Base-by-base conservation (phyloP, 225 moss, liverwort and hornwort species). In the Polytrichum formosum region DNA sequence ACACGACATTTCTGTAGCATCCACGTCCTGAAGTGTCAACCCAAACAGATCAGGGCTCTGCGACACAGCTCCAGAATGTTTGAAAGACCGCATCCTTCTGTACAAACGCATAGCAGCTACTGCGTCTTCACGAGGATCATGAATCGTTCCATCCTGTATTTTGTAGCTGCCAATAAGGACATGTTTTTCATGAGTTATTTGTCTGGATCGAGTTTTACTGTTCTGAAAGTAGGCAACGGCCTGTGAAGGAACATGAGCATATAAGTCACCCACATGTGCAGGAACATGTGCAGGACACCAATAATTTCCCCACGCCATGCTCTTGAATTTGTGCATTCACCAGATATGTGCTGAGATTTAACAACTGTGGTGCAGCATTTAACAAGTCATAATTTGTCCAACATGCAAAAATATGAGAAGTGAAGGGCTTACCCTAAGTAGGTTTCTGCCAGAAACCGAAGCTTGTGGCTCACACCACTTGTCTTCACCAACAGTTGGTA, bases 31-130 rank as follows among this genome's bases (percentile, higher is more conserved):
- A 29, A 55, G 64, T 60, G 67, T 79, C 58, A 79, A 72, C 73
- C 75, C 65, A 13, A 82, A 82, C 18, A 78, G 53, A 56, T 77
- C 73, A 2, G 28, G 20, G 55, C 53, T 74, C 62, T 66, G 72
- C 17, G 59, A 37, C 28, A 64, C 26, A 53, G 68, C 70, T 18
- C 35, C 66, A 23, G 64, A 56, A 80, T 90, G 87, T 22, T 63
- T 66, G 37, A 27, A 65, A 64, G 84, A 80, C 28, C 84, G 82
- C 74, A 90, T 84, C 76, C 78, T 76, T 72, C 74, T 81, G 74
- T 90, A 90, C 18, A 90, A 72, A 20, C 87, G 84, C 82, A 90
- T 78, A n/a, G 90, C 84, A 77, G 90, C 90, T 33, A 90, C 78
- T 23, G 87, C 87, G 78, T 90, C 90, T 66, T 87, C 87, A 60